These are phyloP conservation scores for Lipomyces sp. DNA, from an alignment of 805 yeast genomes.

Conservation along the genomic window DNA sequence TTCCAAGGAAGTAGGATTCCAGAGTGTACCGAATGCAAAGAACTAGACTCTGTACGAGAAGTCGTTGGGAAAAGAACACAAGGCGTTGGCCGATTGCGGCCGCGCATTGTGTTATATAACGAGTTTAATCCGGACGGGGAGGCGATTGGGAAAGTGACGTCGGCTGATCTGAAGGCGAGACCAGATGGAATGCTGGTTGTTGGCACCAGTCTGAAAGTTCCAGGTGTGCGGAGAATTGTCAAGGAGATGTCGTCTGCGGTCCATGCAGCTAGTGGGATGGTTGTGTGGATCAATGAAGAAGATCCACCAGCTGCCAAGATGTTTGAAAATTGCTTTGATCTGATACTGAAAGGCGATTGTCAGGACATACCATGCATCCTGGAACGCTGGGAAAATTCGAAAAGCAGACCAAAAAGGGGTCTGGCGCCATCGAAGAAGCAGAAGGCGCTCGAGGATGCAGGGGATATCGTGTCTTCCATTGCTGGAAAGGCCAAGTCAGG, in stretches of 20 bases:
- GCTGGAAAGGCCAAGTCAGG: neutral
- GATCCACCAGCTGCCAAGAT: conserved; percentile 47
- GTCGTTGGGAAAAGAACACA: conserved; percentile 69
- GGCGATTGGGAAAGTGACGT: conserved; percentile 75
- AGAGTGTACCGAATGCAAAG: conserved; percentile 68
- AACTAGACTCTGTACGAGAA: conserved; percentile 58
- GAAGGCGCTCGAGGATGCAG: neutral
- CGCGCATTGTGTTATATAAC: conserved; percentile 71
- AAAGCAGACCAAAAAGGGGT: neutral
- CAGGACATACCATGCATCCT: conserved; percentile 54
- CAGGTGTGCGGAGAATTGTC: conserved; percentile 67
- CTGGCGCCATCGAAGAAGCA: neutral
- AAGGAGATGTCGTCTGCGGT: conserved; percentile 64
- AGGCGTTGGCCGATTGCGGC: conserved; percentile 66
- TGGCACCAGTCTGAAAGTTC: conserved; percentile 84
- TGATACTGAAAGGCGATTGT: conserved; percentile 68
- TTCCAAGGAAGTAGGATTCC: conserved; percentile 55
- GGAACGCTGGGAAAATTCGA: conserved; percentile 9
- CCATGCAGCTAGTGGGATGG: conserved; percentile 60
- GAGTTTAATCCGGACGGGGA: conserved; percentile 89
- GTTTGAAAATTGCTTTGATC: conserved; percentile 60
- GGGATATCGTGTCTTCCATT: neutral
- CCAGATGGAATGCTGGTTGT: conserved; percentile 82
- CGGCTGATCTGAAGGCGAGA: conserved; percentile 62
- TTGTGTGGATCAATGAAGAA: conserved; percentile 66